These are phyloP conservation scores for Onygena corvina DNA, from an alignment of 2,329 filamentous ascomycete species.

Conservation along the genomic window DNA sequence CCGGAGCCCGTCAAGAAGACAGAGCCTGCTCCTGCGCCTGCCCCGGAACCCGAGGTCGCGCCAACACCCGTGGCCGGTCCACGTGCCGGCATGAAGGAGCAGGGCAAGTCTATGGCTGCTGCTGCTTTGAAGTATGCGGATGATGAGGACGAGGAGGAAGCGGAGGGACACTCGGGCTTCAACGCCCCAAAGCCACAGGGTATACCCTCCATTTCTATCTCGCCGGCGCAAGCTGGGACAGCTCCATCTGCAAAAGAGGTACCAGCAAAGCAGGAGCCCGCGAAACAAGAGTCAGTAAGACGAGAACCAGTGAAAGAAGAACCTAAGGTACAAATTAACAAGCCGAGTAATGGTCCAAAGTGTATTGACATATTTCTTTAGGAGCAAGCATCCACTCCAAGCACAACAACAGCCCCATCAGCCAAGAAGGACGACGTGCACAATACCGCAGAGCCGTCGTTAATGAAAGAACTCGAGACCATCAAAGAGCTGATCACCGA, in stretches of 20 bases:
- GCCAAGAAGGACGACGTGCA: neutral
- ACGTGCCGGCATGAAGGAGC: conserved; percentile 53
- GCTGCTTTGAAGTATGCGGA: conserved; percentile 82
- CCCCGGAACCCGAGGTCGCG: conserved; percentile 28
- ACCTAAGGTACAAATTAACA: conserved; percentile 3
- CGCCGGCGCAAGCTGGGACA: conserved; percentile 17
- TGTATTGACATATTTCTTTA: neutral
- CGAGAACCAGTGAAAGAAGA: neutral
- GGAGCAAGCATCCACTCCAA: neutral
- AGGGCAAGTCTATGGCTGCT: conserved; percentile 73
- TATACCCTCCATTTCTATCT: conserved; percentile 26
- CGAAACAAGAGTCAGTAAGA: no score
- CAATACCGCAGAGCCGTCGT: conserved; percentile 29
- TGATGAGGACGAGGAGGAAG: conserved; percentile 43
- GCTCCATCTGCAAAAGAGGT: conserved; percentile 8
- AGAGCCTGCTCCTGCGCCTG: conserved; percentile 29
- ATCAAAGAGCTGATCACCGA: conserved; percentile 67
- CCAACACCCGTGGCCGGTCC: conserved; percentile 19
- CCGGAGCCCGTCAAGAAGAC: conserved; percentile 29
- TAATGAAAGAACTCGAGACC: conserved; percentile 57
- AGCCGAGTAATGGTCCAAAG: no score
- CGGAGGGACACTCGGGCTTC: conserved; percentile 64
- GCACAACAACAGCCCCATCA: neutral
- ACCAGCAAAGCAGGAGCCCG: no score
- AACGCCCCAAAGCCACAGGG: conserved; percentile 74